Base-by-base conservation (phyloP, 345 rosid species). In the Anastatica hierochuntica region DNA sequence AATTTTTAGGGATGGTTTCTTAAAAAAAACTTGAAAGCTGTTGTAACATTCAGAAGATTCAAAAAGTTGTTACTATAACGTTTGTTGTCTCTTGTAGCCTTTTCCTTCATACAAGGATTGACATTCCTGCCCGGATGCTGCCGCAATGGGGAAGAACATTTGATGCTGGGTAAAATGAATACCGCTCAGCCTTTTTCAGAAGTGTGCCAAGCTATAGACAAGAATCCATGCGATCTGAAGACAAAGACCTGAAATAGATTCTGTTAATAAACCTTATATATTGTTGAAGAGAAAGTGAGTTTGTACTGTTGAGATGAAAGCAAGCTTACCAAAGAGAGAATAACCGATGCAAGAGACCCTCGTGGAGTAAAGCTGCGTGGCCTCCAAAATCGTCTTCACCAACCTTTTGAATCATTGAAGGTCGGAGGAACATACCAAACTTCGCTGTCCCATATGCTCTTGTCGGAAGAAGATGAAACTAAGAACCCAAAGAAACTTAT, bases 311-410 rank as follows among this genome's bases (percentile, higher is more conserved):
- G 31, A 1, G 26, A 58, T 30, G 43, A 27, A 36, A 49, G 43
- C 60, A 58, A 35, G 23, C 36, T 9, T 74, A 88, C 99, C 99
- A 92, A 76, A 65, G 88, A 92, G 51, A 90, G 85, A 51, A 95
- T 84, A 42, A 84, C 38, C 0, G 98, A 90, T 0, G 96, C 98
- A 57, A 85, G 45, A 92, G 82, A 12, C 99, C 97, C 71, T 92
- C 90, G 72, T 88, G 99, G 57, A 90, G 96, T 35, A 90, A 88
- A 14, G 86, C 76, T 61, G 81, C 86, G 35, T 92, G 98, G 43
- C 98, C 97, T 7, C 98, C 98, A 50, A 74, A 85, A 17, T 88
- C 95, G 72, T 88, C 97, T 75, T 92, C 98, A 27, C 85, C 97
- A 14, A 92, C 47, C 81, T 85, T 88, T 53, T 88, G 72, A 55